Conservation (phyloP, 1,284 basidiomycete genomes). For the Cryptococcus wingfieldii region DNA sequence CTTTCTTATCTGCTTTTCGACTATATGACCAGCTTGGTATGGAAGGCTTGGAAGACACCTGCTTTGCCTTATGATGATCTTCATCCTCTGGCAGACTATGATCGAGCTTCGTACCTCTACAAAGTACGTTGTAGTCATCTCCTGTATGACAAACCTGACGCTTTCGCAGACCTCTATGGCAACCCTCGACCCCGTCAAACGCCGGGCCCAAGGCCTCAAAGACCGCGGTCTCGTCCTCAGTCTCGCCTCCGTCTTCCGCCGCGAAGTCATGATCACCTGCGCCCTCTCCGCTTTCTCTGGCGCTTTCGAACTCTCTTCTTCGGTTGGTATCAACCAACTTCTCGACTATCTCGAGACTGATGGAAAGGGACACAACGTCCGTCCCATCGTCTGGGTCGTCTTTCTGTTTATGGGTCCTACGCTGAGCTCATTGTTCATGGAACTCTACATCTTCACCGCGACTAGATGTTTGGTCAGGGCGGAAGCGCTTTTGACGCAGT, state of each 20-base stretch:
- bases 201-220: constrained; percentile 33
- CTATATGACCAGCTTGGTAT: constrained; percentile 59
- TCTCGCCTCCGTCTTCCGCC: constrained; percentile 31
- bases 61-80: constrained; percentile 44
- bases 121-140: constrained; percentile 22
- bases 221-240: constrained; percentile 31
- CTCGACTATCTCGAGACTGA: constrained; percentile 53
- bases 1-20: constrained; percentile 57
- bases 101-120: constrained; percentile 52
- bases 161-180: constrained; percentile 29
- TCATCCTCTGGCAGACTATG: constrained; percentile 61
- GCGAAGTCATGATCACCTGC: constrained; percentile 26
- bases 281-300: constrained; percentile 34
- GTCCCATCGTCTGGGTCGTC: constrained; percentile 61
- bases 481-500: constrained; percentile 63
- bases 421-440: constrained; percentile 35
- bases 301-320: constrained; percentile 49
- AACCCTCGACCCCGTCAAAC: constrained; percentile 43
- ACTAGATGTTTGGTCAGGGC: constrained; percentile 53
- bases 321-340: constrained; percentile 54
- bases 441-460: constrained; percentile 47
- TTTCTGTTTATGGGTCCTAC: constrained; percentile 59
- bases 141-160: too few relatives aligned
- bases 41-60: constrained; percentile 43
- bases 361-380: constrained; percentile 47